Evolutionary conservation across 257 asterid genomes (phyloP), one percentile per base, ranked within the genome.

Genomic region (Prunella vulgaris): DNA sequence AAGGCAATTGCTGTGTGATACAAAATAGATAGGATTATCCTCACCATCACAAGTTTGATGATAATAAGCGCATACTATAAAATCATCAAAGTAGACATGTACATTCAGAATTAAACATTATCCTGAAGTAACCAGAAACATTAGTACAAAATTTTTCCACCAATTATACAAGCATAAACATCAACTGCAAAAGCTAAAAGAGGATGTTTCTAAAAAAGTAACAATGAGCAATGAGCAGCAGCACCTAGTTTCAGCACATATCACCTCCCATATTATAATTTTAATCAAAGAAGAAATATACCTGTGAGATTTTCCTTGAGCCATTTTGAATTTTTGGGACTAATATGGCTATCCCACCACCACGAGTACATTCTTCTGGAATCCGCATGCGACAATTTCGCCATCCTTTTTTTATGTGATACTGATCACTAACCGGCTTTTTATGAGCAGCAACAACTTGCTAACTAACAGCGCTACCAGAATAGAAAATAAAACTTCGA

Each of bases 261-360:
- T 42, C n/a, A 17, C 18, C 74, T 37, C 21, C 20, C 44, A 21
- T 56, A 57, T 10, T 69, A 30, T 53, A 56, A 42, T 56, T 14
- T 14, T 22, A 27, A 24, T 42, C 38, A 66, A 32, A 62, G 3
- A 53, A 33, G 37, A 40, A 56, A 27, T 10, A 60, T 83, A 90
- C 97, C 99, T 82, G 96, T 90, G 79, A 93, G 99, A 82, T 93
- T 93, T 71, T 90, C 96, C 84, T 87, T 86, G 68, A 93, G 97
- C 99, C 97, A 93, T 77, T 88, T 93, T 17, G 97, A 93, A 69
- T 93, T 90, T 69, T 90, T 93, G 79, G 96, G 96, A 82, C 97
- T 93, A 76, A 90, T 87, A 68, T 93, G 99, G 74, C 99, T 93
- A 76, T 90, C 92, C 99, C 97, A 93, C 99, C 99, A 93, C 99